Percentiles rank a stretch among this genome's conserved stretches.
These are phyloP conservation scores for Coemansia sp. DNA, from an alignment of 192 early-diverging fungal genomes.

Conservation along the genomic window DNA sequence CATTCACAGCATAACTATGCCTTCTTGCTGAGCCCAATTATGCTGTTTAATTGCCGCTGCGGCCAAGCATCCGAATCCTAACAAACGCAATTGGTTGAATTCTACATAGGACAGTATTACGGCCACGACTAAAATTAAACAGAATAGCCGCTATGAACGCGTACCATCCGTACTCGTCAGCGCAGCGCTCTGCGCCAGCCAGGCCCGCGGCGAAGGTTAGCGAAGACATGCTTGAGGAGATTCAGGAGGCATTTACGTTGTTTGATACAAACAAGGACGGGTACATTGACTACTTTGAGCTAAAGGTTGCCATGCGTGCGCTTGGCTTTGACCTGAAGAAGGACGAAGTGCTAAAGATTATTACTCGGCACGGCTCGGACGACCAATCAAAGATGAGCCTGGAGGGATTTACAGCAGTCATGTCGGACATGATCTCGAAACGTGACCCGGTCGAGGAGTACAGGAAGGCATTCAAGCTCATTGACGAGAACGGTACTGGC, in stretches of 20 bases:
- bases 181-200: slow-evolving; percentile 3
- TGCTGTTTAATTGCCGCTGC: slow-evolving; percentile 3
- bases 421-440: slow-evolving; percentile 64
- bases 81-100: not conserved
- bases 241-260: slow-evolving; percentile 58
- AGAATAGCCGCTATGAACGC: too few species aligned
- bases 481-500: slow-evolving; percentile 67
- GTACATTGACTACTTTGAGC: slow-evolving; percentile 74
- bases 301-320: slow-evolving; percentile 82
- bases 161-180: slow-evolving; percentile 1
- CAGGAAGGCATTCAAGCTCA: slow-evolving; percentile 71
- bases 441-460: slow-evolving; percentile 80
- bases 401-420: slow-evolving; percentile 68
- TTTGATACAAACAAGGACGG: slow-evolving; percentile 68
- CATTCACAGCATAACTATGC: too few species aligned
- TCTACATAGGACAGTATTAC: not conserved
- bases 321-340: slow-evolving; percentile 84
- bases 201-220: slow-evolving; percentile 42
- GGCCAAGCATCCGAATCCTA: not conserved
- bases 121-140: not conserved
- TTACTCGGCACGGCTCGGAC: slow-evolving; percentile 58
- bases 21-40: too few species aligned
- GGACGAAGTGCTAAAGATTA: slow-evolving; percentile 68
- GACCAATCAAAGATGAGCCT: slow-evolving; percentile 56
- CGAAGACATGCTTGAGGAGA: slow-evolving; percentile 67